Evolutionary conservation across 805 yeast genomes (phyloP), one percentile per base, ranked within the genome.

Genomic region (Monosporozyma solicola): DNA sequence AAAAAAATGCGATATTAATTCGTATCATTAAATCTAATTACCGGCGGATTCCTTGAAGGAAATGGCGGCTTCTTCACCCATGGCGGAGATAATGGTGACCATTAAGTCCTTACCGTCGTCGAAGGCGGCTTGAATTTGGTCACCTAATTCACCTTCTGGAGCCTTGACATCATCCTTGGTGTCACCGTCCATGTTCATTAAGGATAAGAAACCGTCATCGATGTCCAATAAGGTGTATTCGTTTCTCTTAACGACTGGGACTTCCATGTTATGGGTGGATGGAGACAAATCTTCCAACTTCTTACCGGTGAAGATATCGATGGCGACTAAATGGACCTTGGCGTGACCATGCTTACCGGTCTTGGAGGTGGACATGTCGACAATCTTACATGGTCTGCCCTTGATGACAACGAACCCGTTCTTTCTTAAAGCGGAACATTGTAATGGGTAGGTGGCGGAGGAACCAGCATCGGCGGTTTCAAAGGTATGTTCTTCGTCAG

Each of bases 321-420:
- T 84, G 73, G 98, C 98, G 65, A 94, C 97, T 80, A 94, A 84
- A 80, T 94, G 98, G 78, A 94, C 99, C 85, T 94, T 94, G 76
- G 99, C 99, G 94, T 94, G 99, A 82, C 99, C 99, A 87, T 94
- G 99, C 97, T 94, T 94, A 80, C 99, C 99, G 69, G 99, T 94
- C 87, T 94, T 94, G 72, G 99, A 94, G 73, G 99, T 94, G 60
- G 99, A 94, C 99, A 94, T 94, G 77, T 94, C 99, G 70, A 94
- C 95, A 77, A 94, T 94, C 85, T 94, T 94, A 84, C 98, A 94
- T 75, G 99, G 99, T 84, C 99, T 95, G 72, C 87, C 81, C 83
- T 94, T 94, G 81, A 92, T 94, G 68, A 85, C 95, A 74, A 94
- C 99, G 85, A 88, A 95, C 73, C 99, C 99, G 83, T 84, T 87